Conservation (phyloP, 2,329 filamentous ascomycete species). For the Balansia obtecta region DNA sequence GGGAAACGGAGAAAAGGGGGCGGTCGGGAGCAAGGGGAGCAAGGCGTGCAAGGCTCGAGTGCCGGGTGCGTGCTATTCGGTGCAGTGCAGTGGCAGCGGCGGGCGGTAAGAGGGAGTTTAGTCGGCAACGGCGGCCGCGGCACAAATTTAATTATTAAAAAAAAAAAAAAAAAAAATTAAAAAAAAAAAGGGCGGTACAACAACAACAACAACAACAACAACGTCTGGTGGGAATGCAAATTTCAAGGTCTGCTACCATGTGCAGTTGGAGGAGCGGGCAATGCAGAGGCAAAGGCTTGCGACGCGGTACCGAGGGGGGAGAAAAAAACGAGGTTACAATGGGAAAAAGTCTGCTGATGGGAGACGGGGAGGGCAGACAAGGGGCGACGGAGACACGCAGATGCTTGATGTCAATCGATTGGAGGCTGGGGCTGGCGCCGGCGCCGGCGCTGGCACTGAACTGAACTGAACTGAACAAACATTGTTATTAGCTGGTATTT, state of each 20-base stretch:
- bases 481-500: too few relatives aligned
- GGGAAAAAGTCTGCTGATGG: slow-evolving; percentile 12
- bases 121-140: slow-evolving; percentile 11
- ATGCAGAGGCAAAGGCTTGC: slow-evolving; percentile 2
- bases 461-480: too few relatives aligned
- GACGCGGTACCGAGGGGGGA: background rate
- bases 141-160: background rate
- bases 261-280: slow-evolving; percentile 3
- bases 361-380: slow-evolving; percentile 2
- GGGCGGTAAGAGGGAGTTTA: background rate
- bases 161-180: background rate
- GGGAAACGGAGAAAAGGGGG: slow-evolving; percentile 6
- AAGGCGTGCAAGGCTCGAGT: slow-evolving; percentile 1
- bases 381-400: background rate
- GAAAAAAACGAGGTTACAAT: background rate
- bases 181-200: background rate
- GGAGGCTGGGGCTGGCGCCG: background rate
- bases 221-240: slow-evolving; percentile 2
- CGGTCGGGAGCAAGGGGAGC: too few relatives aligned
- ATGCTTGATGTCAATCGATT: background rate
- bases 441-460: background rate
- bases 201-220: too few relatives aligned
- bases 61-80: background rate
- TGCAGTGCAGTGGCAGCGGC: background rate
- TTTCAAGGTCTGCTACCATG: slow-evolving; percentile 5